phyloP scores from a whole-genome alignment of 306 rosid species.

The Abrus pulchellus region DNA sequence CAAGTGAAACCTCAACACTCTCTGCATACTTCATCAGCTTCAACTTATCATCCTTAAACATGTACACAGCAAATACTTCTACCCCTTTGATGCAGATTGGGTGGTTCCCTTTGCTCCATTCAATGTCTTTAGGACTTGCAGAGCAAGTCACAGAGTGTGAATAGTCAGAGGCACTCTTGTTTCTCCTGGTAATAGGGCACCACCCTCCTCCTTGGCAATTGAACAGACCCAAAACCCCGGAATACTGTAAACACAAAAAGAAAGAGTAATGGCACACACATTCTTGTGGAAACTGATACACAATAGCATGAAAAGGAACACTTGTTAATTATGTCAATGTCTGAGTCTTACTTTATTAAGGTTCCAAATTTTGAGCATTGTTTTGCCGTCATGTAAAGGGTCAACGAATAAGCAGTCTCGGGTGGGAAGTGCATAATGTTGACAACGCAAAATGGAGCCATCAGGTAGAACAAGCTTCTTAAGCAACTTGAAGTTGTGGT shows the following conservation, averaged over 20 bases:
- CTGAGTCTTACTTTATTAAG: constrained; percentile 68
- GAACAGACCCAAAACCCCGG: constrained; percentile 71
- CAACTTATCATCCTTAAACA: constrained; percentile 58
- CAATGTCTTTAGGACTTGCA: constrained; percentile 68
- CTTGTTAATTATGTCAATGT: not conserved
- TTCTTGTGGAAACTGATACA: no score
- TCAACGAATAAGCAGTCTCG: constrained; percentile 78
- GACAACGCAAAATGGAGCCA: constrained; percentile 76
- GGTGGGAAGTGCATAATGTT: constrained; percentile 80
- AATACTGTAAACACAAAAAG: constrained; percentile 52
- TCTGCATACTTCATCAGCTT: constrained; percentile 61
- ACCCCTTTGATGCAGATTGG: constrained; percentile 59
- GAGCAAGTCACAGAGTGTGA: constrained; percentile 56
- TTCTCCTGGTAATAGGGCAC: constrained; percentile 64
- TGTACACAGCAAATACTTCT: constrained; percentile 63
- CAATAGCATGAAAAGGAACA: not conserved
- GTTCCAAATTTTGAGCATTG: constrained; percentile 91
- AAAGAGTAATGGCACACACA: not conserved
- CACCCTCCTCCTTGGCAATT: constrained; percentile 94
- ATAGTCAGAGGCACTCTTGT: constrained; percentile 60
- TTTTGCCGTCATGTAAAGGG: constrained; percentile 78
- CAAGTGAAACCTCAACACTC: constrained; percentile 59
- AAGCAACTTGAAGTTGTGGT: constrained; percentile 75
- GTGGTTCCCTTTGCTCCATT: constrained; percentile 63
- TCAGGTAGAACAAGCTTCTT: constrained; percentile 70